phyloP scores from a whole-genome alignment of 1,284 basidiomycete genomes.

The Ceratobasidium sp. region DNA sequence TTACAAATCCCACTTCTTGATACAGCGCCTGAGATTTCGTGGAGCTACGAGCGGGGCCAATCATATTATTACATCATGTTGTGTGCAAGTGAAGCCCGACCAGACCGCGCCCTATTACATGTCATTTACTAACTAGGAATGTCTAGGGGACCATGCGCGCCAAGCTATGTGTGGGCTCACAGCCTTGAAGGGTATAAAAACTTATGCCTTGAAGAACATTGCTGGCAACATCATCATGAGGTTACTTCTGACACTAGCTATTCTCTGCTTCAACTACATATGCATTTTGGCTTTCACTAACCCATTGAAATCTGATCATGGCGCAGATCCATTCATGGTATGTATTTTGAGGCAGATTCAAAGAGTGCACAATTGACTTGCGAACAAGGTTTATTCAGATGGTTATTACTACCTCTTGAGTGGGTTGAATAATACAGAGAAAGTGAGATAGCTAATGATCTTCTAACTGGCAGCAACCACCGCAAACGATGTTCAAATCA shows the following conservation, averaged over 20 bases:
- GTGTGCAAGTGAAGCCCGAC: too few relatives aligned
- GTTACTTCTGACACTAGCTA: background rate
- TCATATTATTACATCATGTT: too few relatives aligned
- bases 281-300: slow-evolving; percentile 31
- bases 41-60: too few relatives aligned
- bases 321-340: slow-evolving; percentile 52
- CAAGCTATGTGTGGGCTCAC: too few relatives aligned
- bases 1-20: too few relatives aligned
- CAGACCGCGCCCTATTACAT: too few relatives aligned
- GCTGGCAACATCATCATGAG: too few relatives aligned
- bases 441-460: background rate
- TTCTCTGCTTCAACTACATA: background rate
- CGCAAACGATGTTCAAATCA: slow-evolving; percentile 54
- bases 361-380: background rate
- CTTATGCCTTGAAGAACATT: too few relatives aligned
- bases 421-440: background rate
- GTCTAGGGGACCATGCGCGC: too few relatives aligned
- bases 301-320: slow-evolving; percentile 48
- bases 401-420: slow-evolving; percentile 45
- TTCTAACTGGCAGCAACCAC: slow-evolving; percentile 50
- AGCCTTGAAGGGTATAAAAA: too few relatives aligned
- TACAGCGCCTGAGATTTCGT: too few relatives aligned
- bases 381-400: background rate
- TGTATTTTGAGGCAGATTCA: background rate
- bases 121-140: too few relatives aligned